Conservation (phyloP, 495 filamentous ascomycete species). For the Cudoniella acicularis region DNA sequence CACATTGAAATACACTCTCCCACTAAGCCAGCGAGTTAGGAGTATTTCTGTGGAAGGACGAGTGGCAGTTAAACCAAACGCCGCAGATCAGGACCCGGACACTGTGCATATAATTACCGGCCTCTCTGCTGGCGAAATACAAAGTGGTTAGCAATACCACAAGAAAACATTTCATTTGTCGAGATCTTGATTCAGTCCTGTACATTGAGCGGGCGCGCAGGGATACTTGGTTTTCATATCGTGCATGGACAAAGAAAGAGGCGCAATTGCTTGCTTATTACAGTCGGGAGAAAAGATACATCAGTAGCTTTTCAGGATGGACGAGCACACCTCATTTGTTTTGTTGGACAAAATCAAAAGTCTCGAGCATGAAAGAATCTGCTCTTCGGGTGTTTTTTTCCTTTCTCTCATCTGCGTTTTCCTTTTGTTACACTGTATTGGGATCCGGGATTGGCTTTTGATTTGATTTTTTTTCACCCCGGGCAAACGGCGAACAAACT, state of each 20-base stretch:
- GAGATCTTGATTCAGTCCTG: constrained; percentile 12
- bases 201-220: constrained; percentile 20
- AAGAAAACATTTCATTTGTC: constrained; percentile 22
- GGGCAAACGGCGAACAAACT: neutral
- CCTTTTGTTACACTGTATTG: neutral
- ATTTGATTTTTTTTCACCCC: neutral
- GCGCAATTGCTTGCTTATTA: constrained; percentile 1
- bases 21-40: constrained; percentile 66
- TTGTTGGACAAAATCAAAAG: neutral
- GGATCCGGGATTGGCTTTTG: neutral
- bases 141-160: constrained; percentile 6
- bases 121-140: neutral
- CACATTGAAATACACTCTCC: constrained; percentile 82
- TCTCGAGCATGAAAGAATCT: neutral
- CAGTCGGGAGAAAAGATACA: neutral
- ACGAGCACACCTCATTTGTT: no score
- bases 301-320: neutral
- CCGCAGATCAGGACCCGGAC: constrained; percentile 32
- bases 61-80: constrained; percentile 40
- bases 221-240: neutral
- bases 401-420: neutral
- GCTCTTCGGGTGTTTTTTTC: neutral
- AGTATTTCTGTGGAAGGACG: constrained; percentile 48
- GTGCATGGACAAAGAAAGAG: neutral
- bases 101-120: constrained; percentile 14